Conservation (phyloP, 257 asterid genomes). For the Petunia secreta region DNA sequence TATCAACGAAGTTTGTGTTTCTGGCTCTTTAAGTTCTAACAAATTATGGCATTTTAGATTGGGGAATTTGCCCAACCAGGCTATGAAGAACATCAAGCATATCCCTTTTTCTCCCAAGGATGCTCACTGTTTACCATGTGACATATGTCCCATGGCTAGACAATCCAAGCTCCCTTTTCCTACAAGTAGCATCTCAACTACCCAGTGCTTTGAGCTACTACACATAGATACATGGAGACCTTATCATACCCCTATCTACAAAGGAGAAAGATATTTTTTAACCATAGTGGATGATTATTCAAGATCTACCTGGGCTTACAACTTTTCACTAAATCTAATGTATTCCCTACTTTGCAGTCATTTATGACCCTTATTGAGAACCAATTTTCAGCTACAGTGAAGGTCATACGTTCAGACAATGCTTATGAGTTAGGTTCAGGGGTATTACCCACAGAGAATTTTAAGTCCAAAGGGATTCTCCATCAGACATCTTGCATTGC, state of each 20-base stretch:
- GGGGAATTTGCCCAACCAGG: too few species aligned
- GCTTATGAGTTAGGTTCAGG: neutral
- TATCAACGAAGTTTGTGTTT: too few species aligned
- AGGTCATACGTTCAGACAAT: neutral
- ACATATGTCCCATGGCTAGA: neutral
- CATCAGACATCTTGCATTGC: neutral
- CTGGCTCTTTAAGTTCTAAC: too few species aligned
- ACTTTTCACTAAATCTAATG: neutral
- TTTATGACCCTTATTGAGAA: neutral
- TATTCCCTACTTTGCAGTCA: neutral
- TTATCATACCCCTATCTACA: too few species aligned
- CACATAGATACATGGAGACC: too few species aligned
- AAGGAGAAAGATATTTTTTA: neutral
- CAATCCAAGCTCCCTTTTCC: neutral
- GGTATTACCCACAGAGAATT: neutral
- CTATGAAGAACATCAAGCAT: too few species aligned
- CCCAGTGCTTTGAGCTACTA: too few species aligned
- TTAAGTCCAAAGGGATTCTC: neutral
- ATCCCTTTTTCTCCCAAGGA: too few species aligned
- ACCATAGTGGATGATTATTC: neutral
- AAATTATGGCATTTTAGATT: too few species aligned
- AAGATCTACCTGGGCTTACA: neutral
- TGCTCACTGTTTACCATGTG: neutral
- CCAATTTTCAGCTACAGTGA: neutral
- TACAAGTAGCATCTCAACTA: too few species aligned